Percentiles rank a stretch among this genome's conserved stretches.
Conservation (phyloP, 352 stramenopile species). For the Phytophthora colocasiae region DNA sequence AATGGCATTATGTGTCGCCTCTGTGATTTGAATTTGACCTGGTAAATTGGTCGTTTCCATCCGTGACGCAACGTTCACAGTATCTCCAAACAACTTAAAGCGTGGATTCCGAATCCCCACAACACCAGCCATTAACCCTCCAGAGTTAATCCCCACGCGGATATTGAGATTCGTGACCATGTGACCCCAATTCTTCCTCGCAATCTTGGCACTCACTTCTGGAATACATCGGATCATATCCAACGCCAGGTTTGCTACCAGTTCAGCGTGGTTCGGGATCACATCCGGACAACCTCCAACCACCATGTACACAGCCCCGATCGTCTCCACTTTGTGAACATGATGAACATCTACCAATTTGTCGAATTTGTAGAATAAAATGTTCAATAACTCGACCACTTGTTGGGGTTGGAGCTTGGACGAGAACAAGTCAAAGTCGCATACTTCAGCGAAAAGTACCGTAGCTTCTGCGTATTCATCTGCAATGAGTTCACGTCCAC, state of each 20-base stretch:
- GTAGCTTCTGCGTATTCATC: slow-evolving; percentile 82
- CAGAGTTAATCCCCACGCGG: slow-evolving; percentile 88
- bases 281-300: slow-evolving; percentile 80
- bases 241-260: slow-evolving; percentile 83
- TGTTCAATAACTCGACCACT: slow-evolving; percentile 90
- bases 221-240: slow-evolving; percentile 85
- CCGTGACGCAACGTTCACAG: slow-evolving; percentile 85
- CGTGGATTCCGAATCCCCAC: slow-evolving; percentile 85
- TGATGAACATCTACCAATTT: slow-evolving; percentile 85
- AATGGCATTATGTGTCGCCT: slow-evolving; percentile 69
- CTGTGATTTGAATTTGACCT: slow-evolving; percentile 84
- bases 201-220: slow-evolving; percentile 76
- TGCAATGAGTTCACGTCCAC: slow-evolving; percentile 81
- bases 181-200: slow-evolving; percentile 68
- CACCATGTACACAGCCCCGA: slow-evolving; percentile 92
- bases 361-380: slow-evolving; percentile 91
- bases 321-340: slow-evolving; percentile 93
- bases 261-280: slow-evolving; percentile 76
- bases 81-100: slow-evolving; percentile 91
- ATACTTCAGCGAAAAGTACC: slow-evolving; percentile 83
- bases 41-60: slow-evolving; percentile 89
- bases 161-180: slow-evolving; percentile 86
- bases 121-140: slow-evolving; percentile 85
- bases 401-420: slow-evolving; percentile 81
- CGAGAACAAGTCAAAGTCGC: slow-evolving; percentile 88